phyloP scores from a whole-genome alignment of 768 basidiomycete genomes.

The Imleria badia region DNA sequence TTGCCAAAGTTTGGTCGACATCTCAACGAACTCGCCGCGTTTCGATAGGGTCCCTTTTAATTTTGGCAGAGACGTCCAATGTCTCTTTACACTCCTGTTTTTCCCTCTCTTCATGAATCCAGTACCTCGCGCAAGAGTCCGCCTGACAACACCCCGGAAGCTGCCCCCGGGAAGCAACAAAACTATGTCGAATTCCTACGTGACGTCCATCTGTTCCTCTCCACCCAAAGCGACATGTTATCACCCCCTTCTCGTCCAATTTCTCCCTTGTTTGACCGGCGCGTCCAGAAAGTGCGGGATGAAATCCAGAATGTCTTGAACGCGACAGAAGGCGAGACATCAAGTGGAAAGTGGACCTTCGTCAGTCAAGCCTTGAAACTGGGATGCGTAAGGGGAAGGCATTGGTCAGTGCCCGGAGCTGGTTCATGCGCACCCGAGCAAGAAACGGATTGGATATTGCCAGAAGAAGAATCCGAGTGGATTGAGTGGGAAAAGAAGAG shows the following conservation, averaged over 20 bases:
- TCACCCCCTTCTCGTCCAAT: slow-evolving; percentile 36
- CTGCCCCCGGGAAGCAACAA: slow-evolving; percentile 9
- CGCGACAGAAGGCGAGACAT: slow-evolving; percentile 38
- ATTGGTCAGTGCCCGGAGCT: slow-evolving; percentile 24
- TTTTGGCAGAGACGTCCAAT: slow-evolving; percentile 12
- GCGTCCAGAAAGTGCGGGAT: slow-evolving; percentile 34
- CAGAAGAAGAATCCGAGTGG: slow-evolving; percentile 52
- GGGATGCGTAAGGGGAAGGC: slow-evolving; percentile 39
- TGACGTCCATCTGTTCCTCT: slow-evolving; percentile 33
- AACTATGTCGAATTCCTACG: slow-evolving; percentile 28
- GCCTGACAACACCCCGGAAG: background rate
- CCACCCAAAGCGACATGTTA: slow-evolving; percentile 32
- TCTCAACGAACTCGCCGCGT: background rate
- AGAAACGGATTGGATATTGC: slow-evolving; percentile 36
- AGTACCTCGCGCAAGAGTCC: slow-evolving; percentile 5
- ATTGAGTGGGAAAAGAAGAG: slow-evolving; percentile 41
- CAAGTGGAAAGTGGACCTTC: slow-evolving; percentile 48
- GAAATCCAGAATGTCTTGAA: slow-evolving; percentile 37
- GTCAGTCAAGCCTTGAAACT: slow-evolving; percentile 41
- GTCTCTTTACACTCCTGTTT: slow-evolving; percentile 37
- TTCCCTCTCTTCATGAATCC: slow-evolving; percentile 24
- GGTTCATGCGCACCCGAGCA: slow-evolving; percentile 24
- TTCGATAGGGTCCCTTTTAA: background rate
- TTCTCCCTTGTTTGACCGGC: slow-evolving; percentile 29
- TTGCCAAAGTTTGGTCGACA: background rate